phyloP scores from a whole-genome alignment of 148 eudicot genomes.

The Amaranthus palmeri region DNA sequence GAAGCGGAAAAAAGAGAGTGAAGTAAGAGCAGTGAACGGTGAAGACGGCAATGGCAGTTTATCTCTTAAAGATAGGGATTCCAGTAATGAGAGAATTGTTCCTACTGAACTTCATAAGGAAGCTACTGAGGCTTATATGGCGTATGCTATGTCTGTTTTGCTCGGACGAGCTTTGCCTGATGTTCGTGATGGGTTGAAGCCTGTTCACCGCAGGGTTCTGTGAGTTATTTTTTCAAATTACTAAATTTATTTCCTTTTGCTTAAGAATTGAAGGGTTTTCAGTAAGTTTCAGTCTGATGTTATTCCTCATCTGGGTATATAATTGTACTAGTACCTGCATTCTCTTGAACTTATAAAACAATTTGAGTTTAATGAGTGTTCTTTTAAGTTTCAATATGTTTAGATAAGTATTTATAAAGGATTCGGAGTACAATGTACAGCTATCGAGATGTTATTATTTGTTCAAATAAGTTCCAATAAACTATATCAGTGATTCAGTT shows the following conservation, averaged over 20 bases:
- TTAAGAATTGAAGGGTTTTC: not conserved
- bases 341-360: too few relatives aligned
- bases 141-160: slow-evolving; percentile 96
- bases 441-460: too few relatives aligned
- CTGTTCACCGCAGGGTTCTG: slow-evolving; percentile 87
- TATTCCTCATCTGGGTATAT: not conserved
- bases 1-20: not conserved
- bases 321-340: too few relatives aligned
- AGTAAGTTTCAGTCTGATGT: not conserved
- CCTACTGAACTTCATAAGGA: slow-evolving; percentile 79
- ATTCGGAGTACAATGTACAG: too few relatives aligned
- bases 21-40: slow-evolving; percentile 18
- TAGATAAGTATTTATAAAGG: not conserved
- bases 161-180: slow-evolving; percentile 93
- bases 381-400: not conserved
- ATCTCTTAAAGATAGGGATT: slow-evolving; percentile 13
- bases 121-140: slow-evolving; percentile 91
- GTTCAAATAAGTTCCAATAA: too few relatives aligned
- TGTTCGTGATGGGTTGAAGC: slow-evolving; percentile 91
- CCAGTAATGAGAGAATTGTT: slow-evolving; percentile 47
- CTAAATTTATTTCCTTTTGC: not conserved
- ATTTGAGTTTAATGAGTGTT: not conserved
- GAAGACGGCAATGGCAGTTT: slow-evolving; percentile 25
- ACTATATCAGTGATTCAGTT: not conserved
- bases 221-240: slow-evolving; percentile 28